Base-by-base conservation (phyloP, 148 eudicot genomes). In the Hydrangea macrophylla region DNA sequence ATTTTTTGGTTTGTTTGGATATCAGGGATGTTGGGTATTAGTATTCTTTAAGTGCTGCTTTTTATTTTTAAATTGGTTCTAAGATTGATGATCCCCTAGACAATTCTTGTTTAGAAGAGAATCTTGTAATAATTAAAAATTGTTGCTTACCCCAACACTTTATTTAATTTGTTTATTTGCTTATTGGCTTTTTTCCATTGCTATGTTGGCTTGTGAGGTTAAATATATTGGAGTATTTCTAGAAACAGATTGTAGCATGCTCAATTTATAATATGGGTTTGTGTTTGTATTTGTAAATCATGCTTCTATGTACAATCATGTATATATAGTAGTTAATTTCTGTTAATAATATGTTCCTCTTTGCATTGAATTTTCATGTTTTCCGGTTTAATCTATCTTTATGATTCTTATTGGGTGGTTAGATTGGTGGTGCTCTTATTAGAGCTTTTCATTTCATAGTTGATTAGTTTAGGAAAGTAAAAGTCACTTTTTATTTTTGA, bases 401-500 rank as follows among this genome's bases (percentile, higher is more conserved):
- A 24, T 26, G 30, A 37, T 22, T 40, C 11, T 10, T 36, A 24
- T n/a, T 48, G 45, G 31, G 26, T 71, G 23, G 35, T 62, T 24
- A 55, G 58, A 51, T 20, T 24, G 31, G 28, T 64, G 13, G 51
- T 55, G n/a, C n/a, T 55, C 12, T 17, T 18, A 48, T 48, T 48
- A 18, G 22, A 42, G 26, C 48, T 26, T n/a, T 20, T 25, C 2
- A 42, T 61, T 53, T 2, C 15, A 27, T 12, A 51, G 28, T 8
- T 67, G 17, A 24, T 42, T 66, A 23, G 11, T 30, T 53, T 33
- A 11, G 32, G 12, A 15, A 7, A 17, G n/a, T 9, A 15, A 51
- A 33, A 32, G 23, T 65, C 60, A 31, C 28, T 42, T 35, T 27
- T 25, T 50, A 67, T 25, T 31, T n/a, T 67, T 55, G 58, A 18